A percentile compares a stretch with the other conserved stretches of the same genome.
Evolutionary conservation across 179 eudicot species (phyloP).

Genomic region (Corrigiola litoralis): DNA sequence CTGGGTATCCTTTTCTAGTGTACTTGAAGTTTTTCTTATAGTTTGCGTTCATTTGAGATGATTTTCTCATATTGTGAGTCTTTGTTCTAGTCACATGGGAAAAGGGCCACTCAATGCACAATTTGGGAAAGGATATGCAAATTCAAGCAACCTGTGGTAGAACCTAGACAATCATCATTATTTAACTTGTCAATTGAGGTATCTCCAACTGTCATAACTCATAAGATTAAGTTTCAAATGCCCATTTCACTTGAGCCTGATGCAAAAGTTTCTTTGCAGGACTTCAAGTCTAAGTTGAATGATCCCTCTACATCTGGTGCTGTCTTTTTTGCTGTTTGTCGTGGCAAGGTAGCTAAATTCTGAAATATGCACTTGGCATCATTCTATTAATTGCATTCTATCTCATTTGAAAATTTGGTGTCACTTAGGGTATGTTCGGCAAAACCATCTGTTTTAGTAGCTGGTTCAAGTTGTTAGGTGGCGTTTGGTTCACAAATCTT

Average conservation of each 20-base stretch:
- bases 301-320: constrained; percentile 81
- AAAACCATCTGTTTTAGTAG: too few species aligned
- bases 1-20: too few species aligned
- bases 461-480: too few species aligned
- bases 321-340: constrained; percentile 93
- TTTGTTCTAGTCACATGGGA: constrained; percentile 42
- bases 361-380: not conserved
- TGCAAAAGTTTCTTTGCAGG: constrained; percentile 41
- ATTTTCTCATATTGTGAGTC: constrained; percentile 17
- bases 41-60: not conserved
- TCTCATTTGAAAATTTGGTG: too few species aligned
- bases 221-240: not conserved
- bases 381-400: not conserved
- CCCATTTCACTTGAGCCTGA: constrained; percentile 7
- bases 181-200: constrained; percentile 80
- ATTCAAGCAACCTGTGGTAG: constrained; percentile 88
- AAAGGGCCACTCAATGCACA: constrained; percentile 49
- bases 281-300: constrained; percentile 75
- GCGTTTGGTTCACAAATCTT: too few species aligned
- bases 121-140: constrained; percentile 97
- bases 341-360: constrained; percentile 74
- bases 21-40: not conserved
- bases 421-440: too few species aligned
- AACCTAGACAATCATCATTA: constrained; percentile 92
- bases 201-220: constrained; percentile 12